phyloP scores from a whole-genome alignment of 805 yeast genomes.

The Wickerhamomyces sydowiorum region DNA sequence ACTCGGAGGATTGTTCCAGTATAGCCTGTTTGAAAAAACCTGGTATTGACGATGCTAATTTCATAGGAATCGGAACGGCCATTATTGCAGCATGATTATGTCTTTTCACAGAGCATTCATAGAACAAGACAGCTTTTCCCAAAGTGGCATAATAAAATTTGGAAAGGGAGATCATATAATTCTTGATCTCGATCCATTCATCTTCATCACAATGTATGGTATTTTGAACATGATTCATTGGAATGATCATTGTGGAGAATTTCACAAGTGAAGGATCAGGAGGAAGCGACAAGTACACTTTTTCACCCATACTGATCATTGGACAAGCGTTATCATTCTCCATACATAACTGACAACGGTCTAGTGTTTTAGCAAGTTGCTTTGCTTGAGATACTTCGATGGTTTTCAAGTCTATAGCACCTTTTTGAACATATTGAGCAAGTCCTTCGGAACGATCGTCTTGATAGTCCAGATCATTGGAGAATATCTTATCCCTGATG shows the following conservation, averaged over 20 bases:
- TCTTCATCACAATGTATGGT: slow-evolving; percentile 35
- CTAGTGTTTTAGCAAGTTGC: slow-evolving; percentile 25
- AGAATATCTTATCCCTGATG: slow-evolving; percentile 29
- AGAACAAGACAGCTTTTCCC: slow-evolving; percentile 35
- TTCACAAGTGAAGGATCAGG: slow-evolving; percentile 34
- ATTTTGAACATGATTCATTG: slow-evolving; percentile 34
- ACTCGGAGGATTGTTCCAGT: slow-evolving; percentile 29
- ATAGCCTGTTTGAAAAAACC: slow-evolving; percentile 40
- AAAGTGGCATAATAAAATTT: slow-evolving; percentile 30
- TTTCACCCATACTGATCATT: slow-evolving; percentile 30
- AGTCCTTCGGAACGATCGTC: slow-evolving; percentile 35
- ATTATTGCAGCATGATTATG: slow-evolving; percentile 34
- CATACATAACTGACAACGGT: slow-evolving; percentile 32
- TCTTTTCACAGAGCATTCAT: slow-evolving; percentile 33
- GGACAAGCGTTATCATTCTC: slow-evolving; percentile 25
- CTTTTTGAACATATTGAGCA: slow-evolving; percentile 25
- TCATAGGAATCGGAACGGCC: slow-evolving; percentile 38
- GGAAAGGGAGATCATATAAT: slow-evolving; percentile 36
- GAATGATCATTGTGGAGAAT: slow-evolving; percentile 33
- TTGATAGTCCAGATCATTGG: slow-evolving; percentile 35
- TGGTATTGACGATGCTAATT: slow-evolving; percentile 23
- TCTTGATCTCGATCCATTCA: slow-evolving; percentile 37
- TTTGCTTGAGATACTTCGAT: slow-evolving; percentile 22
- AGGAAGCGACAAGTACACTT: slow-evolving; percentile 31
- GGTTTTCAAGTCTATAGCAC: slow-evolving; percentile 24